Base-by-base conservation (phyloP, 148 eudicot genomes). In the Oxyria digyna region DNA sequence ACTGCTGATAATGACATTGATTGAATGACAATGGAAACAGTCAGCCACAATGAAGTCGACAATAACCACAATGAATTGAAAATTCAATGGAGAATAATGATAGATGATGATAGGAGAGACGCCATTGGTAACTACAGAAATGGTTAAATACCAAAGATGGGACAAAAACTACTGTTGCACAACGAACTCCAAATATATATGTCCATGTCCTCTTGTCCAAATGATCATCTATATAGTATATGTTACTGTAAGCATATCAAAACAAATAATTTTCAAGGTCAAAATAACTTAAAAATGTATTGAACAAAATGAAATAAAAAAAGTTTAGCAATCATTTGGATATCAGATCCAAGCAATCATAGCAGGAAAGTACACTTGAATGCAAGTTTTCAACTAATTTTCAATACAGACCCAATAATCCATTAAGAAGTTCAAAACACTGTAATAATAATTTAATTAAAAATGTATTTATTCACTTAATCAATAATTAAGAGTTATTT, bases 191-290 rank as follows among this genome's bases (percentile, higher is more conserved):
- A 78, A 91, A 91, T 87, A 91, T 91, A 74, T 91, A 91, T 2
- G 97, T 91, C 97, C 97, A 91, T 78, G 97, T 91, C 77, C 97
- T 84, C 78, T 91, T 91, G 85, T 91, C 97, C 85, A 91, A 65
- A 50, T 81, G 86, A 43, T 92, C 97, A 81, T 91, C 89, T 68
- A 91, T 79, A 68, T 91, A 91, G 80, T 91, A 91, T 75, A 91
- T 91, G 67, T 91, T 91, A 69, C 97, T 78, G 78, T 41, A 55
- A 21, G 20, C 37, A 40, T 35, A 3, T 57, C 35, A 32, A 23
- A 32, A 1, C n/a, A 11, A 3, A 13, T 24, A 14, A 52, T 23
- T 52, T 24, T 52, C 62, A 52, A 15, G 62, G 62, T 52, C n/a
- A n/a, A n/a, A n/a, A n/a, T n/a, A n/a, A n/a, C n/a, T n/a, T n/a